Percentiles rank a stretch among this genome's conserved stretches.
These are phyloP conservation scores for Starmerella vaccinii DNA, from an alignment of 805 yeast species.

Conservation along the genomic window DNA sequence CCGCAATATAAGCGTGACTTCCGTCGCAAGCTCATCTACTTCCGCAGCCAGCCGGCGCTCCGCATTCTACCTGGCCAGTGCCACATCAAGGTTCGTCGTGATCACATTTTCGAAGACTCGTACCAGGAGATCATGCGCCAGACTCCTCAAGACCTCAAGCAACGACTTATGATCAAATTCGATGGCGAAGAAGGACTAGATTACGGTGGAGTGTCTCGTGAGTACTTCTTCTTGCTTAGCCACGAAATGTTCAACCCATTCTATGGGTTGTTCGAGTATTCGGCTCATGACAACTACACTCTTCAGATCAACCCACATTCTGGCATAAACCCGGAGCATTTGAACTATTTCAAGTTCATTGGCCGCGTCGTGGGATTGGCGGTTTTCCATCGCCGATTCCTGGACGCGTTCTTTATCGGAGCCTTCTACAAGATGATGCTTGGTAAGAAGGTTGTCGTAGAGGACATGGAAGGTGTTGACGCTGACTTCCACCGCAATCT, in stretches of 20 bases:
- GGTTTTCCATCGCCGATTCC: slow-evolving; percentile 93
- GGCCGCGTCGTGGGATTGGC: slow-evolving; percentile 98
- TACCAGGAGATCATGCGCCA: slow-evolving; percentile 98
- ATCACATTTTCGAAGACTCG: slow-evolving; percentile 92
- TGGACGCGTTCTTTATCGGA: slow-evolving; percentile 97
- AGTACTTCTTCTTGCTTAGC: slow-evolving; percentile 88
- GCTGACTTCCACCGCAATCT: slow-evolving; percentile 90
- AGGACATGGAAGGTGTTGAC: slow-evolving; percentile 98
- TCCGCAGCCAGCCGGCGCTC: slow-evolving; percentile 95
- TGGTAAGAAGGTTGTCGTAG: slow-evolving; percentile 84
- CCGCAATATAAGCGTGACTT: slow-evolving; percentile 99
- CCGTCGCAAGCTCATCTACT: slow-evolving; percentile 92
- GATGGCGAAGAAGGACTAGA: slow-evolving; percentile 99
- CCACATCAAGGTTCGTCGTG: slow-evolving; percentile 94
- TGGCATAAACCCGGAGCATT: slow-evolving; percentile 93
- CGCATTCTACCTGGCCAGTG: slow-evolving; percentile 98
- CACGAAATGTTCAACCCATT: slow-evolving; percentile 99
- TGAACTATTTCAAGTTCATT: slow-evolving; percentile 93
- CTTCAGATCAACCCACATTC: slow-evolving; percentile 96
- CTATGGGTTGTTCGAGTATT: slow-evolving; percentile 92
- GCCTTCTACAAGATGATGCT: slow-evolving; percentile 97
- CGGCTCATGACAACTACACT: slow-evolving; percentile 96
- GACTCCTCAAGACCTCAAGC: slow-evolving; percentile 95
- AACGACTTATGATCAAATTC: slow-evolving; percentile 93
- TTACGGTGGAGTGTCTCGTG: slow-evolving; percentile 98